Conservation (phyloP, 768 basidiomycete species). For the Lenzites betulinus region DNA sequence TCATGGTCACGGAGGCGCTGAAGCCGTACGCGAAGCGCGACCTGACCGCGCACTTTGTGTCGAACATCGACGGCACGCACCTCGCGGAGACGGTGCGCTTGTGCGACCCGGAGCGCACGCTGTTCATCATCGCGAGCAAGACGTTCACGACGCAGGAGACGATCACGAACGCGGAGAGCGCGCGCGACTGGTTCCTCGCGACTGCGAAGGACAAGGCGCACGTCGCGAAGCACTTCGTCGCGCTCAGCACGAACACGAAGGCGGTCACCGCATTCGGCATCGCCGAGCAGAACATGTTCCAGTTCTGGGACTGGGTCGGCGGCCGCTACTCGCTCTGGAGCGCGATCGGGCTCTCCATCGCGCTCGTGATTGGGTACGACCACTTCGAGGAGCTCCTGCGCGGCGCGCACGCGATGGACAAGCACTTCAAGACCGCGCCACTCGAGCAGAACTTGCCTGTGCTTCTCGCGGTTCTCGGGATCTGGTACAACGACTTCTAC, state of each 20-base stretch:
- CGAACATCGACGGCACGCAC: constrained; percentile 98
- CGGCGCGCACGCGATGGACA: constrained; percentile 97
- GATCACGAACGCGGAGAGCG: constrained; percentile 96
- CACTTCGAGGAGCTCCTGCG: constrained; percentile 88
- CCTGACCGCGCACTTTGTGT: constrained; percentile 85
- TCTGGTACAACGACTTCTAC: constrained; percentile 99
- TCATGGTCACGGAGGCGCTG: constrained; percentile 98
- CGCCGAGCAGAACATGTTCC: constrained; percentile 92
- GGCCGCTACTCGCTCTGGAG: constrained; percentile 99
- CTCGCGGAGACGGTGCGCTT: constrained; percentile 81
- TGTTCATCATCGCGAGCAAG: constrained; percentile 99
- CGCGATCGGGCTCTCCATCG: constrained; percentile 95
- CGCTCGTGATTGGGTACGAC: constrained; percentile 89
- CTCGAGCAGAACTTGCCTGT: constrained; percentile 92
- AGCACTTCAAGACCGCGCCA: constrained; percentile 89
- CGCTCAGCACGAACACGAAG: constrained; percentile 93
- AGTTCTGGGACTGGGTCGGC: constrained; percentile 99
- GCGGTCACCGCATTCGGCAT: constrained; percentile 96
- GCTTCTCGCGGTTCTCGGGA: constrained; percentile 82
- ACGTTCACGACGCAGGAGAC: constrained; percentile 99
- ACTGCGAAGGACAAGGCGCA: constrained; percentile 84
- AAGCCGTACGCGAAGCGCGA: constrained; percentile 91
- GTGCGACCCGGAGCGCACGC: constrained; percentile 88
- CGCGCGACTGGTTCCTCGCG: constrained; percentile 91
- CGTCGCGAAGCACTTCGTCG: constrained; percentile 99